Evolutionary conservation across 2,329 filamentous ascomycete genomes (phyloP).

Genomic region (Aureobasidium sp.): DNA sequence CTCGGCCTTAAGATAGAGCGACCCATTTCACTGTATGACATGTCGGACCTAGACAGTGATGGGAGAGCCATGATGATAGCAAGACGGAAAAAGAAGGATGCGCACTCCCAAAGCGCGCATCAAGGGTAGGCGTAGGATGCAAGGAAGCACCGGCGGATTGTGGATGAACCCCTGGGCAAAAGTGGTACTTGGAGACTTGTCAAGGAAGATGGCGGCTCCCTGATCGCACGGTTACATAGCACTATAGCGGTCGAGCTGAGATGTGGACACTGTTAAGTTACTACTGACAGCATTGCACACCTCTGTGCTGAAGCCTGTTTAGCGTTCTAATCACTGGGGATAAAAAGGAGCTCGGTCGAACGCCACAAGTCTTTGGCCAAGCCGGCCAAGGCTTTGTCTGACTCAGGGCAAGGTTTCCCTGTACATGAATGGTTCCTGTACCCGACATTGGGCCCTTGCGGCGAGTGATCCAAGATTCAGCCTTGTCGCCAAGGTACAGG

Average conservation of each 20-base stretch:
- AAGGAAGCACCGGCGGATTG: slow-evolving; percentile 1
- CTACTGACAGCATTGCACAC: not conserved
- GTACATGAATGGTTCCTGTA: not conserved
- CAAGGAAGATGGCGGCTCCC: not conserved
- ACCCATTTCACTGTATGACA: slow-evolving; percentile 2
- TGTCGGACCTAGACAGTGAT: not conserved
- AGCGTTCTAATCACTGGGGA: too few species aligned
- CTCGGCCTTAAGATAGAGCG: slow-evolving; percentile 3
- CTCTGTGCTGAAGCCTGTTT: too few species aligned
- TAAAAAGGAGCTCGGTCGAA: not conserved
- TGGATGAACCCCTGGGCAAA: not conserved
- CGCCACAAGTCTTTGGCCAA: too few species aligned
- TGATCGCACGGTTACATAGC: not conserved
- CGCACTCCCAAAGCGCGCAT: not conserved
- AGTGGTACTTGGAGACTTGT: not conserved
- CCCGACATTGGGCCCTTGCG: not conserved
- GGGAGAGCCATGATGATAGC: not conserved
- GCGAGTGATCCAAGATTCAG: not conserved
- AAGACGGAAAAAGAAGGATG: not conserved
- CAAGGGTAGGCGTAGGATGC: not conserved
- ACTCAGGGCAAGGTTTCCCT: not conserved
- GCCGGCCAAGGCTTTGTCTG: too few species aligned
- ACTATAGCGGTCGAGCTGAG: not conserved
- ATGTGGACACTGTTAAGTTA: not conserved
- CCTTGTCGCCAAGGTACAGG: not conserved